These are phyloP conservation scores for Auricularia cornea DNA, from an alignment of 768 basidiomycete genomes.

Conservation along the genomic window DNA sequence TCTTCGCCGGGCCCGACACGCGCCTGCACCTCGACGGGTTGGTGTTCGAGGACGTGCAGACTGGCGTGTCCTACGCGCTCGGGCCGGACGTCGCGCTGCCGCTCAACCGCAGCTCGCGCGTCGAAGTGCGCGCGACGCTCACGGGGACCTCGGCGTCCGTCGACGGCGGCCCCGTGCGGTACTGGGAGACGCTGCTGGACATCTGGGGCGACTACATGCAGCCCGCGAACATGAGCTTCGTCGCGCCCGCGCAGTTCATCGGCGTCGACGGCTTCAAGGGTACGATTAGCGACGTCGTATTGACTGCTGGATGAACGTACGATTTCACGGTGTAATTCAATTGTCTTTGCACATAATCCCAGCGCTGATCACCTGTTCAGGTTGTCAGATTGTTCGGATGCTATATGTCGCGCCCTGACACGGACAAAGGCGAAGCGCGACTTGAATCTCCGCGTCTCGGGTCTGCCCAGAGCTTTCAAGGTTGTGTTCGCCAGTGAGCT, in stretches of 20 bases:
- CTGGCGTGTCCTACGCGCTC: slow-evolving; percentile 30
- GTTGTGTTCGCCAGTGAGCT: too few species aligned
- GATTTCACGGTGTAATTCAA: too few species aligned
- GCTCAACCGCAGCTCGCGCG: slow-evolving; percentile 22
- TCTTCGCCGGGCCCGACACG: slow-evolving; percentile 27
- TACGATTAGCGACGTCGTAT: slow-evolving; percentile 23
- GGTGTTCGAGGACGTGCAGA: slow-evolving; percentile 26
- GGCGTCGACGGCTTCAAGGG: slow-evolving; percentile 28
- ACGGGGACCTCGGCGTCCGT: slow-evolving; percentile 28
- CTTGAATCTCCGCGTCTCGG: too few species aligned
- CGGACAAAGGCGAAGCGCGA: too few species aligned
- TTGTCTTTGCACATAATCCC: too few species aligned
- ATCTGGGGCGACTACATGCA: slow-evolving; percentile 34
- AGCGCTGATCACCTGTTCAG: too few species aligned
- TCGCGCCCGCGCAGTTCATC: slow-evolving; percentile 30
- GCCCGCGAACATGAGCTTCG: slow-evolving; percentile 36
- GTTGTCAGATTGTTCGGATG: too few species aligned
- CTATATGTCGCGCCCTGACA: too few species aligned
- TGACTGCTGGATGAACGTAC: slow-evolving; percentile 15
- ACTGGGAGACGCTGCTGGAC: slow-evolving; percentile 30
- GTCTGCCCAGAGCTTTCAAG: too few species aligned
- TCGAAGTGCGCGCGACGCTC: slow-evolving; percentile 31
- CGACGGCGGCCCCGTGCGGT: slow-evolving; percentile 18
- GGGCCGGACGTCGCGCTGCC: slow-evolving; percentile 19
- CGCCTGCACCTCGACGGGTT: slow-evolving; percentile 25